A percentile compares a stretch with the other conserved stretches of the same genome.
phyloP scores from a whole-genome alignment of 345 rosid genomes.

The Pistacia vera region DNA sequence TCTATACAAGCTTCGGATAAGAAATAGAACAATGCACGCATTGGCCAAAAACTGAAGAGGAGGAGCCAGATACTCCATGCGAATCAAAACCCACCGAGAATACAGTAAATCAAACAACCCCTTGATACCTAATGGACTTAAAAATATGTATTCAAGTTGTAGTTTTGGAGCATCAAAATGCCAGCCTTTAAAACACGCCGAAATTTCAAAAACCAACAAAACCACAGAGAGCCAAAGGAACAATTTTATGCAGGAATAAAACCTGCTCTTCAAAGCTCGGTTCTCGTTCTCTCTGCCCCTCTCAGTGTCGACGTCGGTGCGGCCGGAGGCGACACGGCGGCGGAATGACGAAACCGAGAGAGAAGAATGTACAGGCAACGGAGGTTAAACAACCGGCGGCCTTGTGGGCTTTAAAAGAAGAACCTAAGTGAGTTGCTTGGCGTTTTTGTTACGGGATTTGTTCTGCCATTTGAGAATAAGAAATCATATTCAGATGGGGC shows the following conservation, averaged over 20 bases:
- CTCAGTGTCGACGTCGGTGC: constrained; percentile 60
- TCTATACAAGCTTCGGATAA: constrained; percentile 84
- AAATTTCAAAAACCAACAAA: constrained; percentile 65
- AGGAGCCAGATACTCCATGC: no score
- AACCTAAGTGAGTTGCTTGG: no score
- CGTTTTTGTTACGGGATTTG: no score
- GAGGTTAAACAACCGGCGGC: constrained; percentile 94
- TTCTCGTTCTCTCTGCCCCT: constrained; percentile 32
- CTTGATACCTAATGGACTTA: constrained; percentile 51
- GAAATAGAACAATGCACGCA: constrained; percentile 79
- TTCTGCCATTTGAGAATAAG: constrained; percentile 23
- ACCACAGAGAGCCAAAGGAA: constrained; percentile 68
- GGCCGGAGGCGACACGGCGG: constrained; percentile 74
- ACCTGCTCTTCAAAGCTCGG: constrained; percentile 50
- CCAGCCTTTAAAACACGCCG: constrained; percentile 85
- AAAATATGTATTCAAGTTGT: constrained; percentile 57
- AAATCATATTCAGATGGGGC: constrained; percentile 80
- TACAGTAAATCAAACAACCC: constrained; percentile 66
- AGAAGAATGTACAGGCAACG: constrained; percentile 58
- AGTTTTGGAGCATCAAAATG: constrained; percentile 70
- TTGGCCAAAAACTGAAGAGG: constrained; percentile 85
- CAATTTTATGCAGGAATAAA: constrained; percentile 66
- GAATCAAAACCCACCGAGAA: constrained; percentile 84
- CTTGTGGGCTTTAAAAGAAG: constrained; percentile 84
- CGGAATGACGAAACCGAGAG: constrained; percentile 62